Evolutionary conservation across 768 basidiomycete genomes (phyloP).

Genomic region (Aureoboletus auriporus): DNA sequence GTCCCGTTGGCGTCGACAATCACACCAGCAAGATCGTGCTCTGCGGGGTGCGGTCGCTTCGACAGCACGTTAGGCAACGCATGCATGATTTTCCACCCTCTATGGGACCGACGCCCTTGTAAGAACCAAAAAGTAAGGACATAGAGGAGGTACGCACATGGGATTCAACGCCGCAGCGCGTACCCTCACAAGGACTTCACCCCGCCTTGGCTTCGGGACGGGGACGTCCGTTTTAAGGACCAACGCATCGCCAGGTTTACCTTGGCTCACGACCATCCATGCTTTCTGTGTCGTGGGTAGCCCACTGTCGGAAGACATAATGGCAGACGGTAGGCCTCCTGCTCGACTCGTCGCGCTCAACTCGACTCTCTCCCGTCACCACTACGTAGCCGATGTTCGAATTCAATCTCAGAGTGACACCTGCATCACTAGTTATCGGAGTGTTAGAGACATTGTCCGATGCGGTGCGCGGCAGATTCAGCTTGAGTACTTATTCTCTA

Average conservation of each 20-base stretch:
- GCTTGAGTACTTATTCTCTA: too few relatives aligned
- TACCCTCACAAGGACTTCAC: slow-evolving; percentile 49
- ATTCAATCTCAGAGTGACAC: too few relatives aligned
- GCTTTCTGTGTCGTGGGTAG: slow-evolving; percentile 25
- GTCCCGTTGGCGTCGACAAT: slow-evolving; percentile 54
- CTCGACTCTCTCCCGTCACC: too few relatives aligned
- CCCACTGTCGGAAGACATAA: slow-evolving; percentile 5
- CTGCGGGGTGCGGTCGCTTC: slow-evolving; percentile 49
- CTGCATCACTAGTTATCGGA: too few relatives aligned
- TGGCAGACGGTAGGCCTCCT: too few relatives aligned
- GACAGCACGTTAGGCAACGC: slow-evolving; percentile 43
- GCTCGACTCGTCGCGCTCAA: too few relatives aligned
- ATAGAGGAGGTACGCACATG: slow-evolving; percentile 38
- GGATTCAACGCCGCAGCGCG: slow-evolving; percentile 64
- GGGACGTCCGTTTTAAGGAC: slow-evolving; percentile 24
- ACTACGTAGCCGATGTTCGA: too few relatives aligned
- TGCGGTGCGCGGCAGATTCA: too few relatives aligned
- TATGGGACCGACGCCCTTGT: slow-evolving; percentile 19
- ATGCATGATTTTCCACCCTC: slow-evolving; percentile 58
- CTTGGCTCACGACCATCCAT: slow-evolving; percentile 29
- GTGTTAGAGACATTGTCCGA: too few relatives aligned
- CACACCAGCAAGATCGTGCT: slow-evolving; percentile 61
- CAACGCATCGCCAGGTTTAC: slow-evolving; percentile 29
- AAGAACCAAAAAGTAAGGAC: neutral
- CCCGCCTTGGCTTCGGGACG: slow-evolving; percentile 33